phyloP scores from a whole-genome alignment of 371 early-diverging fungal genomes.

The Mortierella sp. region DNA sequence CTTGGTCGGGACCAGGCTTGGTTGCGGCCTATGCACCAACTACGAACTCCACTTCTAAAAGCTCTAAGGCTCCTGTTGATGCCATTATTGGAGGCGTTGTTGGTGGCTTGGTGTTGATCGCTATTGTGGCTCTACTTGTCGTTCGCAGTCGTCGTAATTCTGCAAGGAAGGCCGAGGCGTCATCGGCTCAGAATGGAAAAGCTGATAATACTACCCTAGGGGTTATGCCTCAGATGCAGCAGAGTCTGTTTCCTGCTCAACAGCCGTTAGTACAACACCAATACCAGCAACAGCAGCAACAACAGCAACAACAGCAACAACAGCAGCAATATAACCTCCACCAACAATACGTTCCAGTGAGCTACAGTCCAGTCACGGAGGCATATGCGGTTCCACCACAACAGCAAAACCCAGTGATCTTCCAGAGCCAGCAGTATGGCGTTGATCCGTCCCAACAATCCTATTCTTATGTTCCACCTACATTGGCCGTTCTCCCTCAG shows the following conservation, averaged over 20 bases:
- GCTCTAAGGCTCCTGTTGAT: conserved; percentile 20
- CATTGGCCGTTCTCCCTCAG: conserved; percentile 8
- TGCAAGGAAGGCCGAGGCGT: not conserved
- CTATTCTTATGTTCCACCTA: conserved; percentile 36
- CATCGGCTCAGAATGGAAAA: not conserved
- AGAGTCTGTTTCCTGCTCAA: conserved; percentile 1
- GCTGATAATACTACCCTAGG: not conserved
- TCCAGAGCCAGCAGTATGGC: conserved; percentile 29
- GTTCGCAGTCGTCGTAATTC: conserved; percentile 25
- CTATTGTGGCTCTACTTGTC: conserved; percentile 32
- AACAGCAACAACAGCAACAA: not conserved
- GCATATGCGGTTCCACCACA: not conserved
- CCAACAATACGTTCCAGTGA: conserved; percentile 12
- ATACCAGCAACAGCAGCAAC: conserved; percentile 1
- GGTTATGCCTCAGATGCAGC: conserved; percentile 5
- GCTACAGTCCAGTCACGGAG: not conserved
- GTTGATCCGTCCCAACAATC: conserved; percentile 2
- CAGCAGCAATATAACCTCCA: not conserved
- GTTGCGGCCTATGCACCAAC: conserved; percentile 11
- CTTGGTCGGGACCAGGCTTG: conserved; percentile 41
- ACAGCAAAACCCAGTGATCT: conserved; percentile 14
- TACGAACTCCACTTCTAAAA: not conserved
- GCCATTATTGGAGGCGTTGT: conserved; percentile 49
- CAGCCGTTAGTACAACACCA: not conserved
- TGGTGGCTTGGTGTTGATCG: conserved; percentile 36